Percentiles rank a stretch among this genome's conserved stretches.
Evolutionary conservation across 1,284 basidiomycete genomes (phyloP).

Genomic region (Ustilago shanxiensis): DNA sequence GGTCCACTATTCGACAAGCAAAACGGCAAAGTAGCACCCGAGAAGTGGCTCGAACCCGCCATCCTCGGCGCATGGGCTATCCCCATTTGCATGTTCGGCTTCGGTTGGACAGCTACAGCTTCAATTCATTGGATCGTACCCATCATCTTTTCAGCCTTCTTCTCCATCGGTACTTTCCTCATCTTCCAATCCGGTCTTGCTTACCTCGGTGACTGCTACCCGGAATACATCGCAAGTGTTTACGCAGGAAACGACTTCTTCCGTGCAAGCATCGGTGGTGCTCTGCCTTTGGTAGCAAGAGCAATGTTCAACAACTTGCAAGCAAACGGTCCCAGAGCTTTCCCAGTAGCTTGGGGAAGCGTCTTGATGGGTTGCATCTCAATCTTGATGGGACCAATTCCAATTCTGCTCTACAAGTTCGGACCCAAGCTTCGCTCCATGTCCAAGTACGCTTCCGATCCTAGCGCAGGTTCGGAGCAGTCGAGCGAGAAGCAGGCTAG

Average conservation of each 20-base stretch:
- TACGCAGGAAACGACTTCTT: slow-evolving; percentile 60
- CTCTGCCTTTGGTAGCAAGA: slow-evolving; percentile 51
- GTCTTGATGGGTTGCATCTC: slow-evolving; percentile 55
- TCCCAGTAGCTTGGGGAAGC: slow-evolving; percentile 61
- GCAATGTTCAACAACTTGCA: slow-evolving; percentile 61
- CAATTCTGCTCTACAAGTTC: slow-evolving; percentile 54
- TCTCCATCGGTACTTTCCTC: slow-evolving; percentile 52
- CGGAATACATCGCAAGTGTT: slow-evolving; percentile 55
- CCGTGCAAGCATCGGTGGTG: slow-evolving; percentile 53
- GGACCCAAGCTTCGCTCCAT: slow-evolving; percentile 54
- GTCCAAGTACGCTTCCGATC: slow-evolving; percentile 49
- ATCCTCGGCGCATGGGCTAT: slow-evolving; percentile 72
- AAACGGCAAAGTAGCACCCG: slow-evolving; percentile 48
- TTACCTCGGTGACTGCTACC: slow-evolving; percentile 52
- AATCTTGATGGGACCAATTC: slow-evolving; percentile 53
- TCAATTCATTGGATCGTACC: slow-evolving; percentile 62
- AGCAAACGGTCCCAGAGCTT: slow-evolving; percentile 46
- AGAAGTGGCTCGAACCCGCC: slow-evolving; percentile 56
- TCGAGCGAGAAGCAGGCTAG: slow-evolving; percentile 10
- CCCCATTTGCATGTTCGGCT: slow-evolving; percentile 60
- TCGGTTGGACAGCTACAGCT: slow-evolving; percentile 60
- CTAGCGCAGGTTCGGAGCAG: slow-evolving; percentile 2
- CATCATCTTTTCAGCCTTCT: slow-evolving; percentile 46
- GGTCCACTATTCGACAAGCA: slow-evolving; percentile 35
- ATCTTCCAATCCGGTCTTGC: slow-evolving; percentile 56